Conservation (phyloP, 164 flowering plant genomes). For the Aristolochia fimbriata region DNA sequence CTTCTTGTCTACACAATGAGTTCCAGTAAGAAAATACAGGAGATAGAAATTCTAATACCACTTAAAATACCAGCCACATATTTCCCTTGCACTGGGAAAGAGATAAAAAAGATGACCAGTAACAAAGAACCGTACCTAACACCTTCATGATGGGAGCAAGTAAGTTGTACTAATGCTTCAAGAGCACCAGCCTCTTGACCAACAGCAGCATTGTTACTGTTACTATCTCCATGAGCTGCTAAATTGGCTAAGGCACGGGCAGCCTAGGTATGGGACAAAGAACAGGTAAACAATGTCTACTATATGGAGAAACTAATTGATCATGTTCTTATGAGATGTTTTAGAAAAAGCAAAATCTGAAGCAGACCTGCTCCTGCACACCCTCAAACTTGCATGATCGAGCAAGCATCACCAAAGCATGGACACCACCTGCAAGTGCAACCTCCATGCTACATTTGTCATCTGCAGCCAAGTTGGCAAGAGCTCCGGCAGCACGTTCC, state of each 20-base stretch:
- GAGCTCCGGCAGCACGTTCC: constrained; percentile 99
- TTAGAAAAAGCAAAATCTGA: not conserved
- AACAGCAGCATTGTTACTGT: constrained; percentile 87
- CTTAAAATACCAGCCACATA: not conserved
- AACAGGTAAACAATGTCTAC: not conserved
- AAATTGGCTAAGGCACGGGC: constrained; percentile 98
- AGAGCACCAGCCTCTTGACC: constrained; percentile 98
- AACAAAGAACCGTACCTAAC: constrained; percentile 50
- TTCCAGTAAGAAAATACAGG: not conserved
- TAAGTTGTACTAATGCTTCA: constrained; percentile 92
- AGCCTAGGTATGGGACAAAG: constrained; percentile 41
- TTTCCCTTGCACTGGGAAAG: not conserved
- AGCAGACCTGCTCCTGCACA: constrained; percentile 89
- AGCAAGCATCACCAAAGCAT: constrained; percentile 93
- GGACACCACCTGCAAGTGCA: constrained; percentile 87
- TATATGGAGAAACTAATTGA: not conserved
- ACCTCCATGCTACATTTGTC: constrained; percentile 95
- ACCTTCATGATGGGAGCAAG: constrained; percentile 87
- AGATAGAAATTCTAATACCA: not conserved
- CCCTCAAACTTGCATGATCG: constrained; percentile 86
- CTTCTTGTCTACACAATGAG: constrained; percentile 69
- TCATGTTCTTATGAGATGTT: not conserved
- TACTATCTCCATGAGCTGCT: constrained; percentile 99
- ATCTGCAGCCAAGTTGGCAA: constrained; percentile 98
- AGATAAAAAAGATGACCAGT: too few relatives aligned